Base-by-base conservation (phyloP, 2,329 filamentous ascomycete genomes). In the Curvularia spicifera region DNA sequence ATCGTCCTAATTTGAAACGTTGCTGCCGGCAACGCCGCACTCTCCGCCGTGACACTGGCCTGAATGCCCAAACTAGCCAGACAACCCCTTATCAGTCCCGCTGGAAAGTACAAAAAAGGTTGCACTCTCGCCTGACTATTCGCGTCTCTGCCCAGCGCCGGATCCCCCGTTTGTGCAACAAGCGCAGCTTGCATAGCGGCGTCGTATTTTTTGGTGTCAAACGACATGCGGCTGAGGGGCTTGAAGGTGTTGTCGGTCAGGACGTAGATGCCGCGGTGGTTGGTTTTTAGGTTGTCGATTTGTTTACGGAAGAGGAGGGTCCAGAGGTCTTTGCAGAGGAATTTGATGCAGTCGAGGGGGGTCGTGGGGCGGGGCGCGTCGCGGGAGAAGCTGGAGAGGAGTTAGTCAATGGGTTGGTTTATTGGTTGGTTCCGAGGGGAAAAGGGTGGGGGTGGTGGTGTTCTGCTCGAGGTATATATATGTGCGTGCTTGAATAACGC, bases 271-370 rank as follows among this genome's bases (percentile, higher is more conserved):
- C 95, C 95, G 18, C 95, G 84, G 76, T 99, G 95, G 74, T 99
- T 99, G 8, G 95, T 99, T 80, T 99, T 99, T 46, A 99, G 84
- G 76, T 99, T 99, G 78, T 99, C 95, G 72, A 99, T 91, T 77
- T 98, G 96, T 79, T 99, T 99, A 75, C 91, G 86, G 78, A 97
- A 99, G 15, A 97, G 86, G 20, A 98, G 83, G 33, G 88, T 93
- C 95, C 95, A 99, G 44, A 99, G 84, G 77, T 99, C 95, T 81
- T 99, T 99, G 85, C 95, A 99, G 49, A 99, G 83, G 73, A 99
- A 98, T 77, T 99, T 99, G 76, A 99, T 99, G 49, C 93, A 90
- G 74, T 98, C 95, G 42, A 99, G 86, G 4, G 93, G 93, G 69
- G 97, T 93, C 61, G 89, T 91, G 74, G 97, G 96, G 48, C 93